Percentiles rank a stretch among this genome's conserved stretches.
phyloP scores from a whole-genome alignment of 257 asterid genomes.

The Petunia axillaris region DNA sequence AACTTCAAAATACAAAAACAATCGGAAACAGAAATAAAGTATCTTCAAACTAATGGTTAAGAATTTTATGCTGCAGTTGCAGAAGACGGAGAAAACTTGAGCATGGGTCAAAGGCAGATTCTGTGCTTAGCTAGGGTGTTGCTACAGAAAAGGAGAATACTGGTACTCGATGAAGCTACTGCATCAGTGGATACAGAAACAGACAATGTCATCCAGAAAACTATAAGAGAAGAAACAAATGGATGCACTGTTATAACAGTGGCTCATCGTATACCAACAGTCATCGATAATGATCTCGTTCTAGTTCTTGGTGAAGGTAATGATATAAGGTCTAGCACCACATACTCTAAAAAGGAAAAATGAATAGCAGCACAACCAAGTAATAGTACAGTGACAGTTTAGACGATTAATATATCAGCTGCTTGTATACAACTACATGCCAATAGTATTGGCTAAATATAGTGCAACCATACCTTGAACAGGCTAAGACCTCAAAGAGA shows the following conservation, averaged over 20 bases:
- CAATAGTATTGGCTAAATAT: neutral
- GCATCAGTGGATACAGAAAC: constrained; percentile 79
- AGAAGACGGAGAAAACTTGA: constrained; percentile 93
- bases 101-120: constrained; percentile 82
- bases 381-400: neutral
- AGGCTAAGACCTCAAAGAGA: neutral
- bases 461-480: neutral
- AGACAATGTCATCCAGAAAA: constrained; percentile 70
- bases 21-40: constrained; percentile 5
- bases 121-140: constrained; percentile 75
- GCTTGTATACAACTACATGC: neutral
- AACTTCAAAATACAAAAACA: neutral
- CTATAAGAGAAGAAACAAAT: constrained; percentile 70
- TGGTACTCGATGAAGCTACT: constrained; percentile 82
- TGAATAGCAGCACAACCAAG: neutral
- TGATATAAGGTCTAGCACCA: neutral
- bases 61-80: constrained; percentile 50
- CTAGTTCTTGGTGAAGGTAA: constrained; percentile 82
- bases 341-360: neutral
- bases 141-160: constrained; percentile 62
- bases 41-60: neutral
- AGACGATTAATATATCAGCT: neutral
- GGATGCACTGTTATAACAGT: constrained; percentile 78
- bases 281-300: constrained; percentile 79
- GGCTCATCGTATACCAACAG: constrained; percentile 88